phyloP scores from a whole-genome alignment of 306 rosid genomes.

The Ziziphus jujuba region DNA sequence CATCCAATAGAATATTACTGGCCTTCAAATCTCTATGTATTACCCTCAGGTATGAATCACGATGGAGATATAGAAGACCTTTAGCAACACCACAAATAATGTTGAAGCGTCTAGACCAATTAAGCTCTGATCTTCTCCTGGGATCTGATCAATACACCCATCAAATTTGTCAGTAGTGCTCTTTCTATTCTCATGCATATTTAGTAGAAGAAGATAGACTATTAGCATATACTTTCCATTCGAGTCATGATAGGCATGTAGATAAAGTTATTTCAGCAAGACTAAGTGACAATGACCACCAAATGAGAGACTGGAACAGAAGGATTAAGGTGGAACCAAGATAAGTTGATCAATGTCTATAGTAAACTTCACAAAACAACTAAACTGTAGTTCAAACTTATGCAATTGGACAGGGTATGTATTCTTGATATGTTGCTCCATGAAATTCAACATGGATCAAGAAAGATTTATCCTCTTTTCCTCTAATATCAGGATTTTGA shows the following conservation, averaged over 20 bases:
- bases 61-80: conserved; percentile 33
- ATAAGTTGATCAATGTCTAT: too few species aligned
- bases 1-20: conserved; percentile 20
- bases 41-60: conserved; percentile 25
- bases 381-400: too few species aligned
- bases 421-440: too few species aligned
- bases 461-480: too few species aligned
- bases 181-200: not conserved
- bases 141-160: conserved; percentile 5
- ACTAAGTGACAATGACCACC: not conserved
- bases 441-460: not conserved
- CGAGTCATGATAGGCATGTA: too few species aligned
- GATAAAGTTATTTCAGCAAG: not conserved
- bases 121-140: conserved; percentile 3
- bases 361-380: too few species aligned
- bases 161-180: not conserved
- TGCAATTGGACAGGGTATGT: too few species aligned
- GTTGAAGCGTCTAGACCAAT: conserved; percentile 27
- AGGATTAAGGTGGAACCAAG: too few species aligned
- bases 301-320: too few species aligned
- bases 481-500: too few species aligned
- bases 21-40: conserved; percentile 25
- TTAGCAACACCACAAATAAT: conserved; percentile 20
- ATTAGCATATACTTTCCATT: too few species aligned
- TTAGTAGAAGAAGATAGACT: not conserved